These are phyloP conservation scores for Apium graveolens DNA, from an alignment of 129 eudicot species.

Conservation along the genomic window DNA sequence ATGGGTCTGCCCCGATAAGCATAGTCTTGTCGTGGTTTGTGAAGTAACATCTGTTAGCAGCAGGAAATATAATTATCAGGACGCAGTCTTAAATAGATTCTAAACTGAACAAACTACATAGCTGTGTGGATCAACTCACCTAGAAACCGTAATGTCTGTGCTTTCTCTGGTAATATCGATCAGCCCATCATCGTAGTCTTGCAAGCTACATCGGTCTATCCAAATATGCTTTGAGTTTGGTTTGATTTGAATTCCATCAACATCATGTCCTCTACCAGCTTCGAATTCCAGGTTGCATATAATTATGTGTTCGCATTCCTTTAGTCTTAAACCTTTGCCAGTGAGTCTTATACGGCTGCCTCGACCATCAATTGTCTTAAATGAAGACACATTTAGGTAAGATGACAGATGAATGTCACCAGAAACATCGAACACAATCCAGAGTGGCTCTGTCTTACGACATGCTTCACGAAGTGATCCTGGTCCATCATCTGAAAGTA, in stretches of 20 bases:
- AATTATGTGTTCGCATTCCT: slow-evolving; percentile 80
- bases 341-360: slow-evolving; percentile 60
- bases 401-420: slow-evolving; percentile 76
- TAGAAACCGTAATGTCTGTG: slow-evolving; percentile 79
- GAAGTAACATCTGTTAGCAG: slow-evolving; percentile 55
- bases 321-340: slow-evolving; percentile 79
- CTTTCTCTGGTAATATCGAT: slow-evolving; percentile 82
- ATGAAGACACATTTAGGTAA: slow-evolving; percentile 66
- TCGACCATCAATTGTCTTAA: slow-evolving; percentile 86
- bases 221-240: slow-evolving; percentile 83
- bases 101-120: neutral
- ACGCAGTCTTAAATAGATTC: neutral
- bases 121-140: slow-evolving; percentile 28
- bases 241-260: slow-evolving; percentile 91
- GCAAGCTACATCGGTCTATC: slow-evolving; percentile 88
- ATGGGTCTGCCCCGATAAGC: slow-evolving; percentile 89
- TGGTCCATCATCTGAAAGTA: slow-evolving; percentile 80
- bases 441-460: slow-evolving; percentile 66
- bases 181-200: slow-evolving; percentile 88
- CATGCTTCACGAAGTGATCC: slow-evolving; percentile 91
- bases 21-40: slow-evolving; percentile 71
- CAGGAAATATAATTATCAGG: neutral
- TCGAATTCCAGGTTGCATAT: slow-evolving; percentile 81
- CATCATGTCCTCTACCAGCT: slow-evolving; percentile 83
- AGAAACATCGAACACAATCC: slow-evolving; percentile 74